These are phyloP conservation scores for Luffa acutangula DNA, from an alignment of 306 rosid genomes.

Conservation along the genomic window DNA sequence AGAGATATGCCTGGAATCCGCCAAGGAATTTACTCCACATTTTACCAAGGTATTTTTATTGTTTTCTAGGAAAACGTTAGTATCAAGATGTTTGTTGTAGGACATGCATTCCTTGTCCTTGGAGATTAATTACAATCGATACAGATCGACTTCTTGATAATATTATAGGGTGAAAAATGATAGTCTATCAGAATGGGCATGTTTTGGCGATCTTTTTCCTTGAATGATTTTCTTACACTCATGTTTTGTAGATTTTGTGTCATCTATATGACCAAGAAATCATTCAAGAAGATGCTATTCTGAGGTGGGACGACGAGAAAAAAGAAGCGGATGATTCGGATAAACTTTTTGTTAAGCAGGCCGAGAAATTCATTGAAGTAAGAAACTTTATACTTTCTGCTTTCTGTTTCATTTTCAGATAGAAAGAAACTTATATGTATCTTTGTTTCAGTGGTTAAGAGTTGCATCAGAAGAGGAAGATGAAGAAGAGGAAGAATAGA, in stretches of 20 bases:
- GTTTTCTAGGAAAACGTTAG: neutral
- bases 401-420: neutral
- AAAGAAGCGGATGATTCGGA: slow-evolving; percentile 70
- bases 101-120: neutral
- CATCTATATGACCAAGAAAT: slow-evolving; percentile 62
- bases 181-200: neutral
- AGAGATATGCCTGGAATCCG: slow-evolving; percentile 87
- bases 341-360: slow-evolving; percentile 64
- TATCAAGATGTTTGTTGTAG: neutral
- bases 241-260: slow-evolving; percentile 45
- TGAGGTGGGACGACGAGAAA: slow-evolving; percentile 88
- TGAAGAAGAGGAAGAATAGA: slow-evolving; percentile 28
- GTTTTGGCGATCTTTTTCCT: neutral
- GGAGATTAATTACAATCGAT: neutral
- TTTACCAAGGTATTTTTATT: slow-evolving; percentile 48
- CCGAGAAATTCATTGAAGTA: slow-evolving; percentile 64
- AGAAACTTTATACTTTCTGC: neutral
- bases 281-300: slow-evolving; percentile 75
- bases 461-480: slow-evolving; percentile 86
- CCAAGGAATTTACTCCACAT: slow-evolving; percentile 57
- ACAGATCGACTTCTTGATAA: neutral
- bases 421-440: neutral
- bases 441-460: slow-evolving; percentile 60
- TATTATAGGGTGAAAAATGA: neutral
- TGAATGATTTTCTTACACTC: neutral